These are phyloP conservation scores for Ajuga chamaepitys DNA, from an alignment of 257 asterid species.

Conservation along the genomic window DNA sequence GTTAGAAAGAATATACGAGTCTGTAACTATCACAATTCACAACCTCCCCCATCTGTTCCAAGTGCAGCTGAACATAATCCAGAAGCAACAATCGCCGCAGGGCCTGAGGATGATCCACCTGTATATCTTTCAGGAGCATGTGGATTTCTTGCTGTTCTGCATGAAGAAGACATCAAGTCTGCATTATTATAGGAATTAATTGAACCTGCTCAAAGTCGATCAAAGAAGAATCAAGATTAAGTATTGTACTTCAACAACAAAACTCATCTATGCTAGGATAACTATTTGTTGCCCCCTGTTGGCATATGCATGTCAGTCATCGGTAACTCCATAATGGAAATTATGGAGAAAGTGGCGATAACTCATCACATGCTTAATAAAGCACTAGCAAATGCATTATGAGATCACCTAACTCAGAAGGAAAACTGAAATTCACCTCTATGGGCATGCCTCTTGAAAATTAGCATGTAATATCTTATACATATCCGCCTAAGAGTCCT, in stretches of 20 bases:
- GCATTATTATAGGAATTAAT: not conserved
- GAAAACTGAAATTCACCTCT: not conserved
- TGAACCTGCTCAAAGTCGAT: constrained; percentile 4
- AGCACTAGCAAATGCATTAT: not conserved
- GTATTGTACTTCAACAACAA: not conserved
- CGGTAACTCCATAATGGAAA: not conserved
- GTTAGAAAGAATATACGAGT: constrained; percentile 15
- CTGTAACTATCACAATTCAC: constrained; percentile 21
- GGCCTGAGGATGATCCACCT: constrained; percentile 99
- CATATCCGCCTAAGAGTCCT: too few species aligned
- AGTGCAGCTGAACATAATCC: constrained; percentile 96
- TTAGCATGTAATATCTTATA: not conserved
- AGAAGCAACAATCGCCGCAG: constrained; percentile 95
- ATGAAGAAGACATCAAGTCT: constrained; percentile 7
- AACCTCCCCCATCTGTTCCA: constrained; percentile 99
- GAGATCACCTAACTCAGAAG: not conserved
- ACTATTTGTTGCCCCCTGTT: not conserved
- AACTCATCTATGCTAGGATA: not conserved
- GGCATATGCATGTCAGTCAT: not conserved
- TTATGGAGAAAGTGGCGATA: not conserved
- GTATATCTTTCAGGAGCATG: constrained; percentile 93
- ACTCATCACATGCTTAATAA: not conserved
- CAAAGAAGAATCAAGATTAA: not conserved
- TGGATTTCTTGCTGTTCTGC: constrained; percentile 96
- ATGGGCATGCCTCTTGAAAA: not conserved